These are phyloP conservation scores for Torulaspora indica DNA, from an alignment of 805 yeast genomes.

Conservation along the genomic window DNA sequence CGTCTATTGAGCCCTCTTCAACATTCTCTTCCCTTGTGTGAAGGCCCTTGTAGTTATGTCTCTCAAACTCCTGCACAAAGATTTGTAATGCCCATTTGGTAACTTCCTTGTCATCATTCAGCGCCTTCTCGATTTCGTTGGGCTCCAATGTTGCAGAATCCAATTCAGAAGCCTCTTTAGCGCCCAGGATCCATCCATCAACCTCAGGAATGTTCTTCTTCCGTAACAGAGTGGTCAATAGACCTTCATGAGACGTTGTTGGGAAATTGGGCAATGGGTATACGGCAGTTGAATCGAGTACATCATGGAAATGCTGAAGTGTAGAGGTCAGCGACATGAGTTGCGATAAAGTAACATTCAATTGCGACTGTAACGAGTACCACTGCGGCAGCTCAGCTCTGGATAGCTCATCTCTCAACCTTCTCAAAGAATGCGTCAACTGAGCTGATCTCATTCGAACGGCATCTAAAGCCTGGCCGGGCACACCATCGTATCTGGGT, in stretches of 20 bases:
- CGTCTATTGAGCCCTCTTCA: slow-evolving; percentile 13
- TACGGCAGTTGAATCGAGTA: slow-evolving; percentile 62
- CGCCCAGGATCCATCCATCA: slow-evolving; percentile 69
- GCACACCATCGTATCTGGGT: slow-evolving; percentile 44
- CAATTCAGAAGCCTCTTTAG: slow-evolving; percentile 36
- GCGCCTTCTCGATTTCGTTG: slow-evolving; percentile 25
- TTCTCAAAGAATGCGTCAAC: slow-evolving; percentile 53
- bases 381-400: slow-evolving; percentile 46
- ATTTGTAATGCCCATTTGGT: slow-evolving; percentile 62
- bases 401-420: slow-evolving; percentile 51
- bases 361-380: slow-evolving; percentile 70
- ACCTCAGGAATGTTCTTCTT: slow-evolving; percentile 90
- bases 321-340: slow-evolving; percentile 70
- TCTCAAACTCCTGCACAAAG: slow-evolving; percentile 50
- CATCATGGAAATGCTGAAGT: slow-evolving; percentile 54
- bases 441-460: slow-evolving; percentile 59
- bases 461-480: slow-evolving; percentile 58
- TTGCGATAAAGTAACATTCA: slow-evolving; percentile 78
- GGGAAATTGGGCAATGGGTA: slow-evolving; percentile 86
- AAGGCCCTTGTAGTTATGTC: slow-evolving; percentile 58
- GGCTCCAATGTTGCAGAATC: slow-evolving; percentile 24
- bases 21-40: slow-evolving; percentile 46
- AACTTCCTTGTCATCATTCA: slow-evolving; percentile 54
- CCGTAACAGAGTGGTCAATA: slow-evolving; percentile 76
- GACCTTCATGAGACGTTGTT: slow-evolving; percentile 73